Base-by-base conservation (phyloP, 495 filamentous ascomycete genomes). In the Lichenothelia convexa region DNA sequence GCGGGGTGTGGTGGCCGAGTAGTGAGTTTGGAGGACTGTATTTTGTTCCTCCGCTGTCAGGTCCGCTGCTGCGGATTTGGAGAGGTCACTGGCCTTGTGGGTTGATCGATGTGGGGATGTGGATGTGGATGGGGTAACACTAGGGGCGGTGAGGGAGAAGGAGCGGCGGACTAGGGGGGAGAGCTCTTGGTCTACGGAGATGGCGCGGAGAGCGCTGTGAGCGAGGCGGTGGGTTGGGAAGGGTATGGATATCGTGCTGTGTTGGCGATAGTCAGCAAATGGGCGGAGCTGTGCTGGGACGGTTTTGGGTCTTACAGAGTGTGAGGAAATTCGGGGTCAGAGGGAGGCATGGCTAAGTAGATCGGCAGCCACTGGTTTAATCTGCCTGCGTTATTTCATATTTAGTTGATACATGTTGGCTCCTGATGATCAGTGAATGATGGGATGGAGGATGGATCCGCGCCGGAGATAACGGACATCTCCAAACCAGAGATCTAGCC, bases 1-100 rank as follows among this genome's bases (percentile, higher is more conserved):
- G 39, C 89, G 75, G 44, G 92, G 89, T 12, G 89, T 95, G 0
- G 83, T 85, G 0, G 89, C 89, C 32, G 67, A 70, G 61, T 95
- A 97, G 34, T 78, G 70, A 7, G 76, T 76, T 24, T 67, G 61
- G 30, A 97, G 64, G 4, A 85, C 59, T 3, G 65, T 72, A 35
- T 65, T 59, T 9, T 45, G 52, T 19, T 61, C 59, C 6, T 60
- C 57, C 11, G 58, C 50, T 2, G 47, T 20, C 31, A 51, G 32
- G 24, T 50, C 39, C 35, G 53, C 23, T 3, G 48, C 35, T 7
- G 24, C 7, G 24, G 24, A 27, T n/a, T n/a, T n/a, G n/a, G n/a
- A n/a, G n/a, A 15, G 18, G 20, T 15, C 17, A 38, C 36, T 19
- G 11, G n/a, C 32, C 29, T 3, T 21, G 47, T 56, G 38, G 5